Evolutionary conservation across 2,329 filamentous ascomycete species (phyloP).

Genomic region (Sporothrix globosa): DNA sequence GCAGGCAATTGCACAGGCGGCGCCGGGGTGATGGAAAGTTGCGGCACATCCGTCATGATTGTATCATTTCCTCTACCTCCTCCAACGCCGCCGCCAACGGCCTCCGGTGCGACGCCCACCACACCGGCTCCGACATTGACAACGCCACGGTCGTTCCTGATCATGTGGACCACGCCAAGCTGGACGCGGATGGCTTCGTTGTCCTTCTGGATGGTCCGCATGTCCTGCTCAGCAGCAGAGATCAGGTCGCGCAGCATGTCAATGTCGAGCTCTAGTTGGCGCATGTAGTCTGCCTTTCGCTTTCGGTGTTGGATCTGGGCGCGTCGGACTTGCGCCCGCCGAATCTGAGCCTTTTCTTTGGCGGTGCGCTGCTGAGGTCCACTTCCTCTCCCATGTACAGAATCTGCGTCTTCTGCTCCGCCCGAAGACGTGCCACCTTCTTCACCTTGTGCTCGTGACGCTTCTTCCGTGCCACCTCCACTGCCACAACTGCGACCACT

Average conservation of each 20-base stretch:
- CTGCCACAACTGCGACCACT: slow-evolving; percentile 12
- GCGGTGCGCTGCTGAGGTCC: slow-evolving; percentile 30
- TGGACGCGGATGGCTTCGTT: slow-evolving; percentile 50
- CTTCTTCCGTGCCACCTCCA: slow-evolving; percentile 26
- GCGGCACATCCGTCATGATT: slow-evolving; percentile 17
- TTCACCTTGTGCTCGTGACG: slow-evolving; percentile 11
- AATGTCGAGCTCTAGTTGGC: slow-evolving; percentile 58
- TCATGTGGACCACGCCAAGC: slow-evolving; percentile 38
- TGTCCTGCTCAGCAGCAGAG: slow-evolving; percentile 48
- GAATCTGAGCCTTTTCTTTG: slow-evolving; percentile 50
- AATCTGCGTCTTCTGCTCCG: slow-evolving; percentile 22
- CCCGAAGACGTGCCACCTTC: slow-evolving; percentile 19
- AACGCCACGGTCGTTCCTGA: slow-evolving; percentile 1
- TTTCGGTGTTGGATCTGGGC: slow-evolving; percentile 61
- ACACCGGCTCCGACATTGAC: slow-evolving; percentile 24
- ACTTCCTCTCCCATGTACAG: neutral
- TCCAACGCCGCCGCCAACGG: slow-evolving; percentile 17
- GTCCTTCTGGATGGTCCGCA: slow-evolving; percentile 45
- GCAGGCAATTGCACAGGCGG: slow-evolving; percentile 1
- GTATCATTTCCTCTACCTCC: neutral
- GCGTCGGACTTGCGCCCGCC: slow-evolving; percentile 56
- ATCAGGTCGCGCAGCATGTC: slow-evolving; percentile 54
- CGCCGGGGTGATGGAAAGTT: slow-evolving; percentile 20
- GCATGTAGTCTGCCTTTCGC: slow-evolving; percentile 60
- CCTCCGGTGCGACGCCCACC: slow-evolving; percentile 27